Conservation (phyloP, 2,329 filamentous ascomycete species). For the Penicillium italicum region DNA sequence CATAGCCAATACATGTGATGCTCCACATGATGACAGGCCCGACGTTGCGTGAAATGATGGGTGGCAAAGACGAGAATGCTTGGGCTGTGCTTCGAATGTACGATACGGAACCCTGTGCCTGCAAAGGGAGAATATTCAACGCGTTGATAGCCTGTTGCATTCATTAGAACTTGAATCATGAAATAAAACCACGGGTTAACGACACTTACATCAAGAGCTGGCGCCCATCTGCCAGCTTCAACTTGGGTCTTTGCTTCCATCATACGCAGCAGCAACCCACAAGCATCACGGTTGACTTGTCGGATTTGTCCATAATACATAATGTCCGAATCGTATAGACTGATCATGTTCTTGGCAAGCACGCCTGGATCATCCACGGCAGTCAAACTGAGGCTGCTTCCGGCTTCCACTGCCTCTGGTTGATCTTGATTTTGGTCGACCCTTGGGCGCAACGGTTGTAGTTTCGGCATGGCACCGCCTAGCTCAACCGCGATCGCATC, state of each 20-base stretch:
- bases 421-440: conserved; percentile 29
- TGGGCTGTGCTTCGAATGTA: conserved; percentile 76
- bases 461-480: conserved; percentile 71
- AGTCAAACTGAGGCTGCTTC: conserved; percentile 58
- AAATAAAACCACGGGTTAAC: not conserved
- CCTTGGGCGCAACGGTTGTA: conserved; percentile 76
- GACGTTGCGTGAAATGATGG: conserved; percentile 81
- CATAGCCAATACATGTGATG: conserved; percentile 76
- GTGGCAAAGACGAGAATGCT: conserved; percentile 72
- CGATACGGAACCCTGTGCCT: conserved; percentile 69
- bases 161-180: conserved; percentile 12
- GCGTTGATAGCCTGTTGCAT: conserved; percentile 61
- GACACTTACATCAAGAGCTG: conserved; percentile 61
- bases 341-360: conserved; percentile 60
- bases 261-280: conserved; percentile 58
- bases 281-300: conserved; percentile 55
- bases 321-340: conserved; percentile 59
- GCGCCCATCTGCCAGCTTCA: conserved; percentile 56
- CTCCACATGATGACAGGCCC: conserved; percentile 93
- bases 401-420: conserved; percentile 38
- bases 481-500: conserved; percentile 84
- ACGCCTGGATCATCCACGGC: conserved; percentile 64
- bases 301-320: conserved; percentile 61
- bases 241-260: conserved; percentile 59
- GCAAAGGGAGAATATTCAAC: conserved; percentile 76